These are phyloP conservation scores for Tritrichomonas musculus DNA, from an alignment of 208 protist species.

Conservation along the genomic window DNA sequence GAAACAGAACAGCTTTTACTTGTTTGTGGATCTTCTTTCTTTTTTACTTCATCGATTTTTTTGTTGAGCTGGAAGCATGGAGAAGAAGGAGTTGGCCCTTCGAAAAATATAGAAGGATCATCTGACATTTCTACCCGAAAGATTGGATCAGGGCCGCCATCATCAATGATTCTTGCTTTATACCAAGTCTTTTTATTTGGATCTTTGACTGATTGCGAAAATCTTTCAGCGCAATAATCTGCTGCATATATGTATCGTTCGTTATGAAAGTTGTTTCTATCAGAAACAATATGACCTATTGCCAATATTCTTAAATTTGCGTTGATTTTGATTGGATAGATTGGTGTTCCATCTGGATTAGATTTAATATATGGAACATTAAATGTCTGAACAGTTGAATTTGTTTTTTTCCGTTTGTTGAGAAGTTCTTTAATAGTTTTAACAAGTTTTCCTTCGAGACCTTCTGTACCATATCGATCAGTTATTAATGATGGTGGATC, in stretches of 20 bases:
- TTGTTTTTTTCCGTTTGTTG: background rate
- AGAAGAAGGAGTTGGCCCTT: background rate
- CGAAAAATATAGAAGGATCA: background rate
- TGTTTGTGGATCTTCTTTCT: background rate
- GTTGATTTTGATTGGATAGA: background rate
- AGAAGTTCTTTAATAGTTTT: background rate
- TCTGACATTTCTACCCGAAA: background rate
- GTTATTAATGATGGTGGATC: background rate
- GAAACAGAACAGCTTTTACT: background rate
- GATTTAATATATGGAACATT: background rate
- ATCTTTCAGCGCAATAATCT: background rate
- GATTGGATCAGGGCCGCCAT: background rate
- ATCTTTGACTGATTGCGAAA: background rate
- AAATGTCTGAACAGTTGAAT: background rate
- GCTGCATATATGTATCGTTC: slow-evolving; percentile 3
- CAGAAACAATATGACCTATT: background rate
- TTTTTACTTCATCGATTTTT: background rate
- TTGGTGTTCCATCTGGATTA: background rate
- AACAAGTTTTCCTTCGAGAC: background rate
- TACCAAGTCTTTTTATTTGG: background rate
- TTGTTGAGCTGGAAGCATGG: background rate
- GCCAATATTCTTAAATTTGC: background rate
- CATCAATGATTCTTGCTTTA: background rate
- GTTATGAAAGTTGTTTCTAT: background rate
- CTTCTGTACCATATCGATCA: background rate